phyloP scores from a whole-genome alignment of 1,139 yeast genomes.

The Dujonia santamariae region DNA sequence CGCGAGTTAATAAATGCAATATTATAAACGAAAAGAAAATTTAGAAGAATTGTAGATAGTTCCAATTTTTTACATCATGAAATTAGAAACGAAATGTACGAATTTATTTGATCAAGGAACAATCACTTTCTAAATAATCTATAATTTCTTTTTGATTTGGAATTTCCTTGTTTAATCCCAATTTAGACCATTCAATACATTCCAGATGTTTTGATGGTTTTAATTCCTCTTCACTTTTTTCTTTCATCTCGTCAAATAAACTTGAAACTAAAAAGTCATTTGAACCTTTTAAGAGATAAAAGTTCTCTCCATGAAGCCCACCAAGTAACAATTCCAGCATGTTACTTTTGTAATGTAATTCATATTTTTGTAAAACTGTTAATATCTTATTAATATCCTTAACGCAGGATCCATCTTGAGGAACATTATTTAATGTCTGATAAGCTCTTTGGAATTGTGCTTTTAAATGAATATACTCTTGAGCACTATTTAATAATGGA shows the following conservation, averaged over 20 bases:
- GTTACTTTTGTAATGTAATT: constrained; percentile 28
- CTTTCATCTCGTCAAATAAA: constrained; percentile 37
- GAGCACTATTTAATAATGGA: constrained; percentile 29
- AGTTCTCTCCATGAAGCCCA: neutral
- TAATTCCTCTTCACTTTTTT: neutral
- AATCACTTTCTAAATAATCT: constrained; percentile 4
- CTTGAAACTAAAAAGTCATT: constrained; percentile 38
- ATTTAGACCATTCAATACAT: constrained; percentile 4
- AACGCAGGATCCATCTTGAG: constrained; percentile 12
- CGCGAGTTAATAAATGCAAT: too few species aligned
- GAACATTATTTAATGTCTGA: constrained; percentile 18
- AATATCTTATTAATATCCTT: constrained; percentile 16
- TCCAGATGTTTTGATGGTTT: constrained; percentile 3
- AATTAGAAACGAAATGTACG: neutral
- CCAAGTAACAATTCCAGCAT: constrained; percentile 15
- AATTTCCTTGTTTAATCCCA: constrained; percentile 4
- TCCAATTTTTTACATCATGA: neutral
- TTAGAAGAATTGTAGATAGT: neutral
- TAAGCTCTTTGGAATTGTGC: constrained; percentile 26
- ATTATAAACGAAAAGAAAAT: neutral
- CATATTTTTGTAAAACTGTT: neutral
- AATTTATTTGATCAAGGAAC: neutral
- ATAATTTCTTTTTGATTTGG: constrained; percentile 5
- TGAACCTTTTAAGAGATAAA: constrained; percentile 35
- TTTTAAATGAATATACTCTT: constrained; percentile 32